Base-by-base conservation (phyloP, 2,329 filamentous ascomycete species). In the Zasmidium cellare region DNA sequence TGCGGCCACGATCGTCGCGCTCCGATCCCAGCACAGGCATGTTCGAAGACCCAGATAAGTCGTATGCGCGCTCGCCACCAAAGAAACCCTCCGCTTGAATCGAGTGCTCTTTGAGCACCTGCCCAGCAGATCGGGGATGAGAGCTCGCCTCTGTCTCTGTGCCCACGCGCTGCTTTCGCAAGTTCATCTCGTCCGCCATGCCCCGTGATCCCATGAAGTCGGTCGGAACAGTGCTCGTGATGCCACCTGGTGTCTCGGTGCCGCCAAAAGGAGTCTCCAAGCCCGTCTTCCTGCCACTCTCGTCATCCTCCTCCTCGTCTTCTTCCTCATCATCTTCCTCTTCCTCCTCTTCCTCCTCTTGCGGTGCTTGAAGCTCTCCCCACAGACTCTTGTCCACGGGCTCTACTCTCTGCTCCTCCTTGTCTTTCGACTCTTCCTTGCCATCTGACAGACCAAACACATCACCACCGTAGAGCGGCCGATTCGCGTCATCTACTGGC, bases 21-120 rank as follows among this genome's bases (percentile, higher is more conserved):
- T 96, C 91, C 62, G 85, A 83, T 11, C 92, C 94, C 3, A 99
- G 84, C 2, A 96, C 84, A 0, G 90, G 89, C 60, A 90, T 78
- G 20, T 79, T 76, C 60, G 82, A 79, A 62, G 75, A 67, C 55
- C 64, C 74, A 28, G 79, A 80, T 61, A 99, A 83, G 75, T 99
- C 92, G 76, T 99, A 99, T 16, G 89, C 89, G 70, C 91, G 89
- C 72, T 97, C 93, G 67, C 91, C 92, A 66, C 94, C 94, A 72
- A 99, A 97, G 84, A 99, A 97, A 47, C 94, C 94, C 67, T 92
- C 89, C 3, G 91, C 86, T 52, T 88, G 86, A 20, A 92, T 88
- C 71, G 93, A 88, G 57, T 90, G 89, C 77, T 99, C 93, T 11
- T 91, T 91, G 20, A 99, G 84, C 49, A 99, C 87, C 19, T 91